Base-by-base conservation (phyloP, 2,329 filamentous ascomycete species). In the Didymella lethalis region DNA sequence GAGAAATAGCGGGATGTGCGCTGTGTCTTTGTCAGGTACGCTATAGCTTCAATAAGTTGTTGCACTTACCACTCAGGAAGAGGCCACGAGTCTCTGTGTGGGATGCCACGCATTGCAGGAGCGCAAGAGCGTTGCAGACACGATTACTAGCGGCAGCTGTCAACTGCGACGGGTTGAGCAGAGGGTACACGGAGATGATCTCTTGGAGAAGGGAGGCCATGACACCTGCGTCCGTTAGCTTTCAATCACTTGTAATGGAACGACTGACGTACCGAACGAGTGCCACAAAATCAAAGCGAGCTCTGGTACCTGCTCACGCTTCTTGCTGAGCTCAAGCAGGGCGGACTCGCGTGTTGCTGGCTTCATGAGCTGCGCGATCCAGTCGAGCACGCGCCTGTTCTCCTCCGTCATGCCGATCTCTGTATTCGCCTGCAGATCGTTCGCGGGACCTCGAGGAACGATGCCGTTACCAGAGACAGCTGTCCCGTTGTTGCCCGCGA, bases 141-240 rank as follows among this genome's bases (percentile, higher is more conserved):
- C 95, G 85, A 81, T 99, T 99, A 3, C 92, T 96, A 16, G 95
- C 94, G n/a, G 95, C 93, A 2, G 95, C 95, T 7, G 95, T 99
- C 71, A 99, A 86, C 80, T 98, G 94, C 48, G 93, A 97, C 6
- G 95, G 95, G 77, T 97, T 99, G 70, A 99, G 86, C 4, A 99
- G 86, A 28, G 93, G 96, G 76, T 99, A 99, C 54, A 99, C 95
- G 11, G 94, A 97, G 75, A 99, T 99, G 76, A 99, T 99, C 81
- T 99, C 95, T 78, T 98, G 94, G 32, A 98, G 86, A 25, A 99
- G 84, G 54, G 93, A 96, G 45, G 95, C 97, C 95, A 99, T 99
- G 73, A 99, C 95, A 72, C 93, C 93, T 97, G 65, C 12, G 23
- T 26, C 59, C 62, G 61, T 71, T 63, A 74, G 63, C 64, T 28